These are phyloP conservation scores for Ustulina deusta DNA, from an alignment of 2,329 filamentous ascomycete species.

Conservation along the genomic window DNA sequence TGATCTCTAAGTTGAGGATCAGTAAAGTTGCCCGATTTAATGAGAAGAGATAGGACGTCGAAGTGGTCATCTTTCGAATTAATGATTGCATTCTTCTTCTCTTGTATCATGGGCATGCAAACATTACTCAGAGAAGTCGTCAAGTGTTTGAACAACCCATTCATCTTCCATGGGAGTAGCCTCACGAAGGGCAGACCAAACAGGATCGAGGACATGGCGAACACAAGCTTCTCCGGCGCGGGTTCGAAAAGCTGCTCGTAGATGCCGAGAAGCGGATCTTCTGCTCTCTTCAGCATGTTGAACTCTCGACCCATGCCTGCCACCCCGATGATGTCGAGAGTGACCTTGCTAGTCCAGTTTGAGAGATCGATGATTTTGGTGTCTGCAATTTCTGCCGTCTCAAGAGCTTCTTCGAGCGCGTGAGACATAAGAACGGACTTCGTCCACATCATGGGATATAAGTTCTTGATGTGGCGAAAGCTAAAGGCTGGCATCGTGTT, in stretches of 20 bases:
- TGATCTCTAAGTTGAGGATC: constrained; percentile 66
- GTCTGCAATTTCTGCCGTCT: constrained; percentile 37
- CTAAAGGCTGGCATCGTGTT: constrained; percentile 75
- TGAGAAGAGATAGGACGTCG: constrained; percentile 73
- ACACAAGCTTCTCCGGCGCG: constrained; percentile 59
- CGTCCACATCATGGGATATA: constrained; percentile 77
- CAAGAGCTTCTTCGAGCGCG: constrained; percentile 58
- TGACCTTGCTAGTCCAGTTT: constrained; percentile 64
- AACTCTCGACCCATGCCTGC: constrained; percentile 69
- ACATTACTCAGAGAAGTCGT: constrained; percentile 55
- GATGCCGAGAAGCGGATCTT: constrained; percentile 58
- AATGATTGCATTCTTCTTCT: constrained; percentile 61
- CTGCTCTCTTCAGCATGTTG: constrained; percentile 54
- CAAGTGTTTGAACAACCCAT: constrained; percentile 54
- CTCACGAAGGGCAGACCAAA: constrained; percentile 46
- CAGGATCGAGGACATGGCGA: constrained; percentile 50
- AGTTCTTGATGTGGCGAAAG: constrained; percentile 75
- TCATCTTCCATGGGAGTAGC: constrained; percentile 61
- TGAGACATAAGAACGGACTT: constrained; percentile 57
- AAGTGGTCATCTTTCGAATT: constrained; percentile 59
- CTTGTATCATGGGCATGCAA: constrained; percentile 59
- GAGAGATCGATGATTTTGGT: constrained; percentile 53
- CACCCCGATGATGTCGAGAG: constrained; percentile 70
- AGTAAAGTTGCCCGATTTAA: constrained; percentile 64
- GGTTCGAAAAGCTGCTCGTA: constrained; percentile 62